Percentiles rank a stretch among this genome's conserved stretches.
phyloP scores from a whole-genome alignment of 2,329 filamentous ascomycete genomes.

The Fusarium sp. region DNA sequence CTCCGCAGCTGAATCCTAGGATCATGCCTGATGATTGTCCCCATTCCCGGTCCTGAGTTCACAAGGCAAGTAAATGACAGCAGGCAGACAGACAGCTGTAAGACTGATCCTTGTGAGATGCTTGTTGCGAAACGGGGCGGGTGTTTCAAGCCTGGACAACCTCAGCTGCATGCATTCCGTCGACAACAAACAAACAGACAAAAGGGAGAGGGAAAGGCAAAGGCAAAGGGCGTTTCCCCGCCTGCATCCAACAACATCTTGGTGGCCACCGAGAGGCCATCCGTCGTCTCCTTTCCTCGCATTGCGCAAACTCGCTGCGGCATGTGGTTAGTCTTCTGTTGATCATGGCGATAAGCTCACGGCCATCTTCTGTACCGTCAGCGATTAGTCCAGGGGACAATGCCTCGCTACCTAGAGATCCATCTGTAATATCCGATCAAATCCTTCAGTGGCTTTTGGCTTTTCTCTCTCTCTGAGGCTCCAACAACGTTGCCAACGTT shows the following conservation, averaged over 20 bases:
- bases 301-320: not conserved
- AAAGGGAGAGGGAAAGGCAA: too few relatives aligned
- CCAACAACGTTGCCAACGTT: slow-evolving; percentile 10
- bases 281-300: not conserved
- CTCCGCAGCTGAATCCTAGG: too few relatives aligned
- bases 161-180: not conserved
- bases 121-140: slow-evolving; percentile 33
- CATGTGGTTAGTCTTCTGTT: not conserved
- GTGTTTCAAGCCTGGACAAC: slow-evolving; percentile 42
- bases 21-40: not conserved
- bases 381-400: slow-evolving; percentile 12
- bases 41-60: not conserved
- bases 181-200: slow-evolving; percentile 30
- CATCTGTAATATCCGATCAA: not conserved
- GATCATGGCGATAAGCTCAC: not conserved
- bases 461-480: slow-evolving; percentile 11
- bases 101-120: slow-evolving; percentile 29
- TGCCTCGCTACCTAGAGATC: too few relatives aligned
- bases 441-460: slow-evolving; percentile 24
- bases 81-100: slow-evolving; percentile 2
- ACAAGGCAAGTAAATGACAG: not conserved
- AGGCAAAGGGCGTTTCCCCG: not conserved
- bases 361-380: not conserved
- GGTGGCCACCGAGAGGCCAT: not conserved
- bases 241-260: not conserved